phyloP scores from a whole-genome alignment of 164 flowering plant genomes.

The Vitis riparia region DNA sequence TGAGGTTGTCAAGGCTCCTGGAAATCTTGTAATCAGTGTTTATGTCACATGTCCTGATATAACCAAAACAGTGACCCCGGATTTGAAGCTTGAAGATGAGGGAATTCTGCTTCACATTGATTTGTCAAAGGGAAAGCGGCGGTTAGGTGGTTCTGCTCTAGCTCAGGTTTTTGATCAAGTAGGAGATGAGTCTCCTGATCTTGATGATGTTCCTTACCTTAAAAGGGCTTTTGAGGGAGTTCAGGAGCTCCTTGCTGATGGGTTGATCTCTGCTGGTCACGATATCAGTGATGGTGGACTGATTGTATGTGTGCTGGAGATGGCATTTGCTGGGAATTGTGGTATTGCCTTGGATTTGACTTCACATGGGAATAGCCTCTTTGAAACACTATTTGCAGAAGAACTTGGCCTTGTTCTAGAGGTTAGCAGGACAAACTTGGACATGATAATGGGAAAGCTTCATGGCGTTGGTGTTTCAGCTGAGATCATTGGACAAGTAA shows the following conservation, averaged over 20 bases:
- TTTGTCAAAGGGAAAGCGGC: conserved; percentile 77
- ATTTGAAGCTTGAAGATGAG: conserved; percentile 76
- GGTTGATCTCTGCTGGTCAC: conserved; percentile 86
- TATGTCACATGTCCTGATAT: conserved; percentile 94
- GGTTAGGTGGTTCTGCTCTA: conserved; percentile 95
- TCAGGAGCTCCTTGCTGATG: conserved; percentile 64
- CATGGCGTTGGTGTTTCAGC: conserved; percentile 34
- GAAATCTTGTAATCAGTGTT: conserved; percentile 85
- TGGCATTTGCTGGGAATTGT: conserved; percentile 98
- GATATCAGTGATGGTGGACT: conserved; percentile 96
- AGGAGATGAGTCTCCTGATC: conserved; percentile 86
- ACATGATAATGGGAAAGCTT: conserved; percentile 46
- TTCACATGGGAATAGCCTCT: conserved; percentile 49
- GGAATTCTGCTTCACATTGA: conserved; percentile 87
- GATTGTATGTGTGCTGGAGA: conserved; percentile 65
- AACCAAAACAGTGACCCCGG: conserved; percentile 91
- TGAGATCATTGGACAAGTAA: conserved; percentile 72
- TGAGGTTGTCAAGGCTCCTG: conserved; percentile 95
- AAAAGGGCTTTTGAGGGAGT: conserved; percentile 66
- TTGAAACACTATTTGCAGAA: conserved; percentile 76
- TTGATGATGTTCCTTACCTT: conserved; percentile 82
- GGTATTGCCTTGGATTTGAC: conserved; percentile 61
- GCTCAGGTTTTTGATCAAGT: conserved; percentile 87
- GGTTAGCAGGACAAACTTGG: conserved; percentile 56
- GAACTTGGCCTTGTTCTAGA: conserved; percentile 91